phyloP scores from a whole-genome alignment of 306 rosid genomes.

The Cucumis sativus region Cucumber_9930_V3 NC_026657.2:37342001-37342500 shows the following conservation, averaged over 20 bases:
- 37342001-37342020: slow-evolving; percentile 80
- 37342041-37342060: background rate
- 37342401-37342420: background rate
- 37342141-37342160: background rate
- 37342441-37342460: slow-evolving; percentile 82
- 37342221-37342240: slow-evolving; percentile 87
- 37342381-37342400: background rate
- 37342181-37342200: background rate
- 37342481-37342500: slow-evolving; percentile 24
- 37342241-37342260: slow-evolving; percentile 77
- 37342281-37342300: slow-evolving; percentile 93
- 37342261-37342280: slow-evolving; percentile 98
- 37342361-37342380: background rate
- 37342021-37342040: slow-evolving; percentile 57
- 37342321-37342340: background rate
- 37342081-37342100: background rate
- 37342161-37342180: background rate
- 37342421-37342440: slow-evolving; percentile 79
- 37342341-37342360: background rate
- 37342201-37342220: slow-evolving; percentile 99
- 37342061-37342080: background rate
- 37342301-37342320: slow-evolving; percentile 65
- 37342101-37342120: background rate
- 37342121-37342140: background rate
- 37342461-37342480: slow-evolving; percentile 50